Conservation (phyloP, 129 eudicot genomes). For the Gnaphalium uliginosum region DNA sequence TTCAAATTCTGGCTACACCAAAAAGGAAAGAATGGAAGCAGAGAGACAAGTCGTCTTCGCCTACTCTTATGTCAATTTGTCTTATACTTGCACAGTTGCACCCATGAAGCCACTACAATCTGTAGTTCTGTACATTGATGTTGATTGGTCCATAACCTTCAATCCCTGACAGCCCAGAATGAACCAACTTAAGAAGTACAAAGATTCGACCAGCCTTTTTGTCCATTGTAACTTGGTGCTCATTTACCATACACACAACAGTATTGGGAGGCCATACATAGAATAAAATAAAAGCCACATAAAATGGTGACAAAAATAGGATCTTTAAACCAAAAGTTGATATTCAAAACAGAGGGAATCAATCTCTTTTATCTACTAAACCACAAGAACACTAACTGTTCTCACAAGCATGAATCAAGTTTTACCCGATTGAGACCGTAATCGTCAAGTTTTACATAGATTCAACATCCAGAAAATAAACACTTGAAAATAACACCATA, state of each 20-base stretch:
- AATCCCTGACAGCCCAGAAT: too few relatives aligned
- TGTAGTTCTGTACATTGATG: too few relatives aligned
- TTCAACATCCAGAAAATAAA: slow-evolving; percentile 23
- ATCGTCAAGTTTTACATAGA: slow-evolving; percentile 14
- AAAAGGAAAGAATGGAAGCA: neutral
- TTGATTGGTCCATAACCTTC: too few relatives aligned
- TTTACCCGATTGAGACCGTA: slow-evolving; percentile 25
- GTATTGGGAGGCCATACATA: neutral
- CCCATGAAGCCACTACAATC: too few relatives aligned
- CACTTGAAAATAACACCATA: slow-evolving; percentile 19
- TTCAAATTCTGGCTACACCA: neutral
- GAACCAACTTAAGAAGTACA: too few relatives aligned
- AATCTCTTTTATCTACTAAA: slow-evolving; percentile 25
- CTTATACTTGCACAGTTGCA: too few relatives aligned
- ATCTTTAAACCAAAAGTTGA: neutral
- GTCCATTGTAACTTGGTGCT: neutral
- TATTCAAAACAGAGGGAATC: slow-evolving; percentile 13
- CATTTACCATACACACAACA: too few relatives aligned
- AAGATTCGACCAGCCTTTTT: too few relatives aligned
- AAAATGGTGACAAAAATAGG: neutral
- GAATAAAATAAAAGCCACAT: neutral
- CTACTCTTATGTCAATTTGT: neutral
- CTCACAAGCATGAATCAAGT: slow-evolving; percentile 34
- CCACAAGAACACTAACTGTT: slow-evolving; percentile 34
- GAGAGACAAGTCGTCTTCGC: neutral